Base-by-base conservation (phyloP, 805 yeast species). In the Candida pseudofarinosa region DNA sequence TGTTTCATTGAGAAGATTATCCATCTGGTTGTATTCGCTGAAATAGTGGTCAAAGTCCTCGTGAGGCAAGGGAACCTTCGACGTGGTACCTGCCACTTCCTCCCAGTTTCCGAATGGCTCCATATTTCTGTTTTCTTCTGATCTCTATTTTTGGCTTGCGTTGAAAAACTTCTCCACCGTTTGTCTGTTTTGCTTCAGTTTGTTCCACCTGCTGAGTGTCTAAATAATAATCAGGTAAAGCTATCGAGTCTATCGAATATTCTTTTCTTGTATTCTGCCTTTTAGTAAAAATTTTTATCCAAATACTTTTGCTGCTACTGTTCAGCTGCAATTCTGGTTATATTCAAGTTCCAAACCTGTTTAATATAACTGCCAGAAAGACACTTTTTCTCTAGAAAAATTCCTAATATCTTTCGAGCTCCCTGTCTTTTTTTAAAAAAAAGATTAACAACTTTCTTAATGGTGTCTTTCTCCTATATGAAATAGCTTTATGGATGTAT, bases 1-100 rank as follows among this genome's bases (percentile, higher is more conserved):
- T 2, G 85, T 74, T 48, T 79, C 81, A 33, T 77, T 77, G 44
- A 84, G 66, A 46, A 79, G 59, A 48, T 72, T 74, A 55, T 79
- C 84, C 30, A 79, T 65, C 23, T 80, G 77, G 40, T 74, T 71
- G 56, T 73, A 74, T 8, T 59, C 65, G 23, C 53, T 53, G 35
- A 67, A 63, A 50, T 71, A 74, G 38, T 74, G 70, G 28, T 76
- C 68, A 51, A 81, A 74, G 44, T 76, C 77, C 41, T 80, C 82
- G 42, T 74, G 76, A 1, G 82, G 82, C 34, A 76, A 55, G 2
- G 80, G 76, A 5, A 74, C 58, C 7, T 71, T 58, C 38, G 63
- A 64, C 53, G 38, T 49, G 39, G 57, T 35, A 28, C 48, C 20
- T 33, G 59, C 51, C 35, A 56, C 50, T 19, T 60, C 69, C 19